Evolutionary conservation across 202 grass and related monocot species (phyloP), one percentile per base, ranked within the genome.

Genomic region (Musa balbisiana): DNA sequence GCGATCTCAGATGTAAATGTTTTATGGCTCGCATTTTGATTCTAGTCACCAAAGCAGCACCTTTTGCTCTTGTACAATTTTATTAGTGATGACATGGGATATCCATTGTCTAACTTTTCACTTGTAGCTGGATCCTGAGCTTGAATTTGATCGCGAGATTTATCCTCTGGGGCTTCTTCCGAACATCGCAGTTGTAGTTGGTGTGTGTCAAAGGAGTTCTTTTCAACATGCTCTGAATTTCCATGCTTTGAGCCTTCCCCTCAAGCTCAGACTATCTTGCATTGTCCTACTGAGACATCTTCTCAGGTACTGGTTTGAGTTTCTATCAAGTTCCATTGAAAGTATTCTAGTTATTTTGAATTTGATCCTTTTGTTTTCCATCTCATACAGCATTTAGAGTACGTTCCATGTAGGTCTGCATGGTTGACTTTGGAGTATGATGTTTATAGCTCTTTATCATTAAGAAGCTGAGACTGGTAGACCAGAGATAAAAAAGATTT

Each of bases 151-250:
- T 75, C 86, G 89, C 12, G 95, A 99, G 73, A 89, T 99, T 83
- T 99, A 99, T 83, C 95, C 95, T 73, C 82, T 99, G 83, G 95
- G 95, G 79, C 95, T 99, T 85, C 89, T 99, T 81, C 91, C 91
- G 83, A 99, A 99, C 81, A 89, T 90, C 55, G 95, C 85, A 51
- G 95, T 91, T 51, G 95, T 99, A 12, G 95, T 99, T 84, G 95
- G 91, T 70, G 89, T 98, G 83, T 91, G 87, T 81, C 95, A 98
- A 78, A 84, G 95, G 78, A 92, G 83, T 98, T 91, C 62, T 98
- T 98, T 64, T 92, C 95, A 80, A 86, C 95, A 49, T 77, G 75
- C 75, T 85, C 88, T 33, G 95, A 98, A 72, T 98, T 98, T 79
- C 95, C 95, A 60, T 98, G 91, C 71, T 98, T 98, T 85, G 95